Evolutionary conservation across 106 monocot genomes (phyloP).

Genomic region (Narthecium ossifragum): DNA sequence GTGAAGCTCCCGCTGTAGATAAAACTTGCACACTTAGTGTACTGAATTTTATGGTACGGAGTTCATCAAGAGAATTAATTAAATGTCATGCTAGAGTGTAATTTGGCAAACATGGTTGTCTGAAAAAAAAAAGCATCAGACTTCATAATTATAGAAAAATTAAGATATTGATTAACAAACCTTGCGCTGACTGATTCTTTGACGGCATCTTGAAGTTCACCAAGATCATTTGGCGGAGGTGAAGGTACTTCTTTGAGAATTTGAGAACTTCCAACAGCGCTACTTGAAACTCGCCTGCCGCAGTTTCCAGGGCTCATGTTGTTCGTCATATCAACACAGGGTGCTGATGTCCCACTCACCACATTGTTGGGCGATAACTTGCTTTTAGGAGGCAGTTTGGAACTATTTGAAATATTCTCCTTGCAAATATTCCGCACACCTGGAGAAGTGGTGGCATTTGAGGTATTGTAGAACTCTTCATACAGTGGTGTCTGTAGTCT

Average conservation of each 20-base stretch:
- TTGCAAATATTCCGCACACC: constrained; percentile 17
- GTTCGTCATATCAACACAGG: constrained; percentile 9
- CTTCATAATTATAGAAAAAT: neutral
- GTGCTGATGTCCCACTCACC: constrained; percentile 9
- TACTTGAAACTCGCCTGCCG: constrained; percentile 27
- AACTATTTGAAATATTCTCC: constrained; percentile 30
- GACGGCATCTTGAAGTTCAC: constrained; percentile 27
- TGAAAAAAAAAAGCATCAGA: neutral
- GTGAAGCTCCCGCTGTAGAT: constrained; percentile 25
- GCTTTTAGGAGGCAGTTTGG: constrained; percentile 52
- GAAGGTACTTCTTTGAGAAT: constrained; percentile 78
- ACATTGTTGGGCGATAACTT: constrained; percentile 43
- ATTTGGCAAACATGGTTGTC: too few relatives aligned
- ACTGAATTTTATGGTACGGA: neutral
- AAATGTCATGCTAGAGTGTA: neutral
- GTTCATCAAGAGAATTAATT: neutral
- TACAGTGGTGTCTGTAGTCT: constrained; percentile 93
- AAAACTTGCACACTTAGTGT: neutral
- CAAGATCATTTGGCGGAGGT: constrained; percentile 49
- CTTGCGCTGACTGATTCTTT: constrained; percentile 42
- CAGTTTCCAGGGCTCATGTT: constrained; percentile 22
- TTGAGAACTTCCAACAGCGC: constrained; percentile 22
- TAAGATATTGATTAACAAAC: constrained; percentile 26
- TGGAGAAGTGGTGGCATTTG: constrained; percentile 38
- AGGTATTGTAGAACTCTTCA: constrained; percentile 83